phyloP scores from a whole-genome alignment of 306 rosid species.

The Glycine latifolia region DNA sequence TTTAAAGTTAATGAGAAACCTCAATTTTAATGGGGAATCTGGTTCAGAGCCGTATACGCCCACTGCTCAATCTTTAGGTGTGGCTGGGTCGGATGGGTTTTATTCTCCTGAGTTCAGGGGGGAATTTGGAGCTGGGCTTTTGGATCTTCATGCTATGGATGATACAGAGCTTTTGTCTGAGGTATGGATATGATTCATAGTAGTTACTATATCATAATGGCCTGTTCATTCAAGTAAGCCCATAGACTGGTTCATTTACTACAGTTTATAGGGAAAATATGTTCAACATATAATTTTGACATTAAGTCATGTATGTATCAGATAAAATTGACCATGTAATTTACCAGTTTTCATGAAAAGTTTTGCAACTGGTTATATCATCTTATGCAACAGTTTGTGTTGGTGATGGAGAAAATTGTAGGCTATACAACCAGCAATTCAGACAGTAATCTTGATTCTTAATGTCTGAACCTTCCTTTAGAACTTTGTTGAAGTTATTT shows the following conservation, averaged over 20 bases:
- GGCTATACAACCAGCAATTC: constrained; percentile 5
- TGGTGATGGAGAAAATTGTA: constrained; percentile 8
- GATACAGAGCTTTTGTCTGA: constrained; percentile 95
- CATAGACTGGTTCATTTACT: neutral
- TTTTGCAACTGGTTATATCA: constrained; percentile 28
- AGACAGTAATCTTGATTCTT: neutral
- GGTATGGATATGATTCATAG: constrained; percentile 64
- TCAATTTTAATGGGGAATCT: constrained; percentile 90
- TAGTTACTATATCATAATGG: neutral
- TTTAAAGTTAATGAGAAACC: constrained; percentile 89
- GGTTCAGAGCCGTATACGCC: constrained; percentile 80
- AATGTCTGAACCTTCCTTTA: neutral
- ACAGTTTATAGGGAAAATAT: neutral
- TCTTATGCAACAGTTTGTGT: constrained; percentile 25
- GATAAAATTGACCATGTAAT: neutral
- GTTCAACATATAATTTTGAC: constrained; percentile 16
- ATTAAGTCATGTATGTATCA: neutral
- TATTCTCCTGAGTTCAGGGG: constrained; percentile 91
- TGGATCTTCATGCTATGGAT: constrained; percentile 99
- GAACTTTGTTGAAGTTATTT: too few species aligned
- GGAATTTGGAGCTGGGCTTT: constrained; percentile 97
- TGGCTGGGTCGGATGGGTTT: constrained; percentile 70
- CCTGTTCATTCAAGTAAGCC: constrained; percentile 16
- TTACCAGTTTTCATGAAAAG: constrained; percentile 23
- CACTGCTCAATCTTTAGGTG: constrained; percentile 68